Evolutionary conservation across 225 moss, liverwort and hornwort genomes (phyloP).

Genomic region (Bryum argenteum): DNA sequence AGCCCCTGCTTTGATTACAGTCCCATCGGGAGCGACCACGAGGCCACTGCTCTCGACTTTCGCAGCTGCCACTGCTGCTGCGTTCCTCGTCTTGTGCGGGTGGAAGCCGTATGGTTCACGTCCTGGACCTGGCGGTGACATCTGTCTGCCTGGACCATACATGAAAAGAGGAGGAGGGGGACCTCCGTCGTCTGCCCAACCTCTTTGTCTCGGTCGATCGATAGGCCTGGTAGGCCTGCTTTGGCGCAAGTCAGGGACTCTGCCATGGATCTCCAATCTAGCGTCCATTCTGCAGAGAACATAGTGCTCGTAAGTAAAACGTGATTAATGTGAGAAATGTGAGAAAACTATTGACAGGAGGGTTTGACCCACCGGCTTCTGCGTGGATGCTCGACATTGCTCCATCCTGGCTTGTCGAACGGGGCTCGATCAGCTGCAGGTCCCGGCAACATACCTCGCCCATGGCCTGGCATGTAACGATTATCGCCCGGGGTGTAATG

Average conservation of each 20-base stretch:
- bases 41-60: conserved; percentile 99
- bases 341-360: background rate
- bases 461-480: conserved; percentile 61
- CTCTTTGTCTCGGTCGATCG: conserved; percentile 66
- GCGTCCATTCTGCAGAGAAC: conserved; percentile 77
- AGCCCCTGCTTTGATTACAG: conserved; percentile 83
- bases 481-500: conserved; percentile 61
- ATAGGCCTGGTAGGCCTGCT: conserved; percentile 57
- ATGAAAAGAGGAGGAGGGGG: conserved; percentile 72
- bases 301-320: conserved; percentile 28
- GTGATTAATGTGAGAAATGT: conserved; percentile 14
- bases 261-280: conserved; percentile 65
- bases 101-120: conserved; percentile 70
- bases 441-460: conserved; percentile 65
- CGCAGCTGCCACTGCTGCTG: conserved; percentile 88
- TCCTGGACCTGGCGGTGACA: conserved; percentile 69
- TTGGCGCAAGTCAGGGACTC: conserved; percentile 72
- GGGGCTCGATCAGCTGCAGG: conserved; percentile 67
- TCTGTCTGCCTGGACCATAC: conserved; percentile 66
- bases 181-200: conserved; percentile 82
- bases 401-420: conserved; percentile 78
- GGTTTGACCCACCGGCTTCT: conserved; percentile 67
- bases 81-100: conserved; percentile 79
- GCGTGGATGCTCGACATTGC: conserved; percentile 74
- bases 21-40: conserved; percentile 96